phyloP scores from a whole-genome alignment of 306 rosid genomes.

The Benincasa hispida region DNA sequence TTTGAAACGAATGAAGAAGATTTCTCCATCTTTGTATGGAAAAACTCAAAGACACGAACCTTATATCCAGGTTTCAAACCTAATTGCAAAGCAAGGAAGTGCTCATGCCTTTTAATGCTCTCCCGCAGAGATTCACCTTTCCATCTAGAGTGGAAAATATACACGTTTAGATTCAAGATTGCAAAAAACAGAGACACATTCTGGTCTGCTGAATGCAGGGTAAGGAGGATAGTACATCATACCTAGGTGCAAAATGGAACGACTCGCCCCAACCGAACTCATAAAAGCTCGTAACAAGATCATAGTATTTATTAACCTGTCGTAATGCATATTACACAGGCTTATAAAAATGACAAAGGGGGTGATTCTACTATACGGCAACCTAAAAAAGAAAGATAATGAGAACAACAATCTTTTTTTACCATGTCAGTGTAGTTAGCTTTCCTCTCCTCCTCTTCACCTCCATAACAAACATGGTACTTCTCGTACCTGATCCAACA shows the following conservation, averaged over 20 bases:
- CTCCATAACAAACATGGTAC: conserved; percentile 79
- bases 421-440: conserved; percentile 88
- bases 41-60: conserved; percentile 24
- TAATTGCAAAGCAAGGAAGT: conserved; percentile 85
- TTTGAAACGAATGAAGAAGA: background rate
- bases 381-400: background rate
- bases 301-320: conserved; percentile 94
- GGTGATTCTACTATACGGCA: background rate
- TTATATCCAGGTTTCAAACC: conserved; percentile 72
- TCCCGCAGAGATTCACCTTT: conserved; percentile 79
- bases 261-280: conserved; percentile 99
- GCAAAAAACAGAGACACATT: background rate
- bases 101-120: conserved; percentile 90
- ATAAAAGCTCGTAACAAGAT: conserved; percentile 86
- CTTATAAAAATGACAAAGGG: background rate
- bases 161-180: background rate
- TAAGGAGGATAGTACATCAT: background rate
- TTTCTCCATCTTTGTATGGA: background rate
- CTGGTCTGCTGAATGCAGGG: background rate
- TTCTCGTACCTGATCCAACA: conserved; percentile 77
- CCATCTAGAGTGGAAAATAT: conserved; percentile 39
- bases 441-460: conserved; percentile 70
- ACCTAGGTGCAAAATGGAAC: conserved; percentile 93
- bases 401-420: conserved; percentile 18
- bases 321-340: conserved; percentile 7